phyloP scores from a whole-genome alignment of 2,329 filamentous ascomycete species.

The Claviceps sp. region DNA sequence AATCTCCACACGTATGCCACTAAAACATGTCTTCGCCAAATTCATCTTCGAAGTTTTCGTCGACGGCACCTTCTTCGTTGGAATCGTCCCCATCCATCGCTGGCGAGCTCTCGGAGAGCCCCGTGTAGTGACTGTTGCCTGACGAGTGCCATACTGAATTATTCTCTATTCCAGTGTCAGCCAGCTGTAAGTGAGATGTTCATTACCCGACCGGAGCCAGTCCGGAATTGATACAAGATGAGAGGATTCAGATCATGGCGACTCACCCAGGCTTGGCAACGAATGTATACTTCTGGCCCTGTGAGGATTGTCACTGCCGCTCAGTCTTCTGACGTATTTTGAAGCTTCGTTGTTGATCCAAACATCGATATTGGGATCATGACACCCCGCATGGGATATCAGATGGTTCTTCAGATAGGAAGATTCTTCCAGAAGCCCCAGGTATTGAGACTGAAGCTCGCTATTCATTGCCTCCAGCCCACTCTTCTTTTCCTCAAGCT shows the following conservation, averaged over 20 bases:
- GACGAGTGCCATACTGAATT: background rate
- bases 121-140: slow-evolving; percentile 1
- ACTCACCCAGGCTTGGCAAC: slow-evolving; percentile 1
- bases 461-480: slow-evolving; percentile 31
- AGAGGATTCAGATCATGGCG: too few relatives aligned
- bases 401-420: slow-evolving; percentile 35
- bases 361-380: slow-evolving; percentile 37
- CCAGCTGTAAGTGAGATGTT: too few relatives aligned
- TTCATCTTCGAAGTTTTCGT: background rate
- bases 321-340: slow-evolving; percentile 26
- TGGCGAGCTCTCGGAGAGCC: background rate
- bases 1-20: background rate
- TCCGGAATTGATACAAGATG: too few relatives aligned
- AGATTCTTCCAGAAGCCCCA: slow-evolving; percentile 29
- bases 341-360: slow-evolving; percentile 41
- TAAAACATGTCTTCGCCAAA: slow-evolving; percentile 1
- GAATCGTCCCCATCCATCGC: background rate
- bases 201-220: too few relatives aligned
- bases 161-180: background rate
- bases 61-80: background rate
- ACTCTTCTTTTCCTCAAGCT: slow-evolving; percentile 33
- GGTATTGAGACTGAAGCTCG: slow-evolving; percentile 29
- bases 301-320: background rate
- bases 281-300: background rate
- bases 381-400: slow-evolving; percentile 38